Evolutionary conservation across 306 rosid species (phyloP), one percentile per base, ranked within the genome.

Genomic region (Adenanthera pavonina): DNA sequence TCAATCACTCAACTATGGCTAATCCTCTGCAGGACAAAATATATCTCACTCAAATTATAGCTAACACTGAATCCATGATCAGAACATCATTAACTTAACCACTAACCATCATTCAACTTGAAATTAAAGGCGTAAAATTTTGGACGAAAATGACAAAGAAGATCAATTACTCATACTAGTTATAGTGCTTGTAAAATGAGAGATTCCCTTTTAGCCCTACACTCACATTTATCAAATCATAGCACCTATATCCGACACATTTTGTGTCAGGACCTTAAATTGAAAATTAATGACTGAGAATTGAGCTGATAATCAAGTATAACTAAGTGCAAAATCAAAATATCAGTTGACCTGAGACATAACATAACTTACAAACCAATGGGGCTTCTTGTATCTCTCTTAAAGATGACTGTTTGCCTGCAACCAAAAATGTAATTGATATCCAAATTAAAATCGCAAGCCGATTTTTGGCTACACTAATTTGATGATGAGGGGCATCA

Each of bases 291-390:
- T 59, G 41, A 25, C 72, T 49, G 74, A 51, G 69, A 51, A 77
- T 36, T 60, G 14, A 62, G 85, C 12, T 16, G 60, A 68, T 61
- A 56, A 67, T 70, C 49, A 47, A 36, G 33, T 77, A 12, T 17
- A 71, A 77, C 52, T 60, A 38, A 38, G 60, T 70, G 76, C 69
- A 4, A 46, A 52, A 54, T 57, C 64, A 62, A 60, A 64, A 38
- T 46, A 35, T 20, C 64, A 60, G 53, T 61, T 17, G 53, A 67
- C 76, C 75, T 33, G 71, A 35, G 76, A 76, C 54, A 46, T 33
- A 12, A n/a, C n/a, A n/a, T n/a, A 76, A 47, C 41, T 47, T 70
- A 70, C 62, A 20, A 30, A 57, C 64, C 8, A 52, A 15, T 52
- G 7, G 57, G 20, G 57, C 57, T 16, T 52, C 20, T 20, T 73